Conservation (phyloP, 2,329 filamentous ascomycete genomes). For the Stagonosporopsis chrysanthemi region DNA sequence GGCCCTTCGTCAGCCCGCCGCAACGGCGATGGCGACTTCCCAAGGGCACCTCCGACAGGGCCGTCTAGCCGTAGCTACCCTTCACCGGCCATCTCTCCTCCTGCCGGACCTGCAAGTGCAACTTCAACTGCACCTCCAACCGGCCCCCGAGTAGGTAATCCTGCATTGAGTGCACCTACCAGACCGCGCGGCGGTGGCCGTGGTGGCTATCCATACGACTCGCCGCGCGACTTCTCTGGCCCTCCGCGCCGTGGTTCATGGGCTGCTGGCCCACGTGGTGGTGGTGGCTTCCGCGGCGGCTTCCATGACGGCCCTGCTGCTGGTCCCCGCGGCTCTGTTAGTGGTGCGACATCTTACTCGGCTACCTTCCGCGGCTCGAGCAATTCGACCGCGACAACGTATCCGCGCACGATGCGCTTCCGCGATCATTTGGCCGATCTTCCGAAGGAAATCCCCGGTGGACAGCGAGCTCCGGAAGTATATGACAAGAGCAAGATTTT, state of each 20-base stretch:
- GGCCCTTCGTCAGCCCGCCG: slow-evolving; percentile 48
- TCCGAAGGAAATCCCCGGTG: slow-evolving; percentile 55
- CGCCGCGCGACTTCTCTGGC: slow-evolving; percentile 45
- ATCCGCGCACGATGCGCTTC: slow-evolving; percentile 58
- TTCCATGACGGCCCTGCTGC: slow-evolving; percentile 40
- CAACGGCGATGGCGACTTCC: slow-evolving; percentile 46
- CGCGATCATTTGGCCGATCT: slow-evolving; percentile 53
- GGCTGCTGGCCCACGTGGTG: slow-evolving; percentile 43
- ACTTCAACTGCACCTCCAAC: slow-evolving; percentile 44
- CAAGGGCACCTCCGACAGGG: slow-evolving; percentile 50
- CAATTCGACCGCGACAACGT: slow-evolving; percentile 55
- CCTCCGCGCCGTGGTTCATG: slow-evolving; percentile 48
- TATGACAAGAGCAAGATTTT: slow-evolving; percentile 54
- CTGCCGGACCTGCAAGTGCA: slow-evolving; percentile 46
- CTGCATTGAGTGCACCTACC: slow-evolving; percentile 51
- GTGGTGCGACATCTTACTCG: slow-evolving; percentile 40
- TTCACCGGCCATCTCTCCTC: slow-evolving; percentile 50
- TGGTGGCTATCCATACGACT: slow-evolving; percentile 51
- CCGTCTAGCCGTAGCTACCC: slow-evolving; percentile 48
- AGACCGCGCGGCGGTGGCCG: slow-evolving; percentile 51
- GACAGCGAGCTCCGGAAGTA: slow-evolving; percentile 53
- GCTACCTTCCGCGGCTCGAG: slow-evolving; percentile 52
- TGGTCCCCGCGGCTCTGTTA: slow-evolving; percentile 43
- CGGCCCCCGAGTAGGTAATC: slow-evolving; percentile 45
- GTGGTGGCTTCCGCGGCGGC: slow-evolving; percentile 33